phyloP scores from a whole-genome alignment of 148 eudicot genomes.

The Persicaria tinctoria region DNA sequence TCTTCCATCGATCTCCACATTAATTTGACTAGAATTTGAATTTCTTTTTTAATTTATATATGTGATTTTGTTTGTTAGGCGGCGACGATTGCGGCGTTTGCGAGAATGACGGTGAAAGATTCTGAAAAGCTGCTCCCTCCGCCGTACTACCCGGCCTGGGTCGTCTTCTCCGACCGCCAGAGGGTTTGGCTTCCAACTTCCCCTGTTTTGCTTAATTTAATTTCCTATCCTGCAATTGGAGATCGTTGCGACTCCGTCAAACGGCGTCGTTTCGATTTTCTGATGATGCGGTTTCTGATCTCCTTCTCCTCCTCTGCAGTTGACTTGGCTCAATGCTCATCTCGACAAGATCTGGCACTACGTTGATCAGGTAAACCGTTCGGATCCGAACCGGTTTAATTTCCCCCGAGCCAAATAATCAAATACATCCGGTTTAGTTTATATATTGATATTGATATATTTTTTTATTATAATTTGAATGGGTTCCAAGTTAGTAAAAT shows the following conservation, averaged over 20 bases:
- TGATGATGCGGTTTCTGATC: neutral
- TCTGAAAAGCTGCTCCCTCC: slow-evolving; percentile 76
- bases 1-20: neutral
- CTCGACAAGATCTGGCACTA: slow-evolving; percentile 89
- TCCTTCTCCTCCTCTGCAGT: neutral
- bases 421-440: neutral
- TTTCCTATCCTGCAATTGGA: too few species aligned
- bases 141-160: slow-evolving; percentile 82
- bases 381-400: neutral
- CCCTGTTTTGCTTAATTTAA: slow-evolving; percentile 24
- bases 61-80: slow-evolving; percentile 34
- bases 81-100: slow-evolving; percentile 68
- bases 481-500: neutral
- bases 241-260: neutral
- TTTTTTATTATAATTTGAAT: neutral
- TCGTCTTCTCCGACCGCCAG: slow-evolving; percentile 81
- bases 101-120: slow-evolving; percentile 94
- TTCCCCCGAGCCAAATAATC: neutral
- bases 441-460: neutral
- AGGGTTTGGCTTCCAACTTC: slow-evolving; percentile 38
- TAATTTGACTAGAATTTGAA: neutral
- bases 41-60: neutral
- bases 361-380: slow-evolving; percentile 54
- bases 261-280: slow-evolving; percentile 3
- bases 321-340: slow-evolving; percentile 69